Conservation (phyloP, 768 basidiomycete genomes). For the Leccinum obscurum region DNA sequence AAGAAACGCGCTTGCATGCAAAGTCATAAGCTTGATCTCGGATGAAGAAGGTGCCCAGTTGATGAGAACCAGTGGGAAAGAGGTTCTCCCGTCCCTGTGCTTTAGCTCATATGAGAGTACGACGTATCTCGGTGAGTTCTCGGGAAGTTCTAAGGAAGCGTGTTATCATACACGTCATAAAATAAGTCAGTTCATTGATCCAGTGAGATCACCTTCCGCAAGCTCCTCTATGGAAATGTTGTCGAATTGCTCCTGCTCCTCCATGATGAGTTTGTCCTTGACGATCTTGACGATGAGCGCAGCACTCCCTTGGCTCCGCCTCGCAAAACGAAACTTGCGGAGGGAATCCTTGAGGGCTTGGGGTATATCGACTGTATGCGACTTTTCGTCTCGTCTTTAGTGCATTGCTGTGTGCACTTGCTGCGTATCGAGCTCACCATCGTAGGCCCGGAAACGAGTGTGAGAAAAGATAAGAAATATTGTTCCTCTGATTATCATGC, state of each 20-base stretch:
- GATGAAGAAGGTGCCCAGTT: slow-evolving; percentile 85
- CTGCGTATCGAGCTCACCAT: slow-evolving; percentile 23
- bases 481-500: neutral
- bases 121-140: slow-evolving; percentile 84
- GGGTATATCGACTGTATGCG: slow-evolving; percentile 80
- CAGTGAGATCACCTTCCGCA: slow-evolving; percentile 63
- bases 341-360: slow-evolving; percentile 73
- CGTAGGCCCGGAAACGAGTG: neutral
- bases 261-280: slow-evolving; percentile 77
- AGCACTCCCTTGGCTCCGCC: slow-evolving; percentile 64
- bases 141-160: slow-evolving; percentile 70
- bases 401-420: neutral
- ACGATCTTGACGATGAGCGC: slow-evolving; percentile 91
- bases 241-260: slow-evolving; percentile 79
- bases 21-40: slow-evolving; percentile 73
- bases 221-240: slow-evolving; percentile 79
- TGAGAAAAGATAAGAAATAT: neutral
- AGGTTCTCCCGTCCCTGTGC: slow-evolving; percentile 80
- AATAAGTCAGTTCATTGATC: slow-evolving; percentile 1
- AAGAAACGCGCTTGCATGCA: slow-evolving; percentile 81
- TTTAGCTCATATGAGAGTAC: slow-evolving; percentile 79
- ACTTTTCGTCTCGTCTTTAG: slow-evolving; percentile 14
- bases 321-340: slow-evolving; percentile 78
- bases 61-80: slow-evolving; percentile 81
- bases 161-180: neutral